Evolutionary conservation across 2,329 filamentous ascomycete genomes (phyloP), one percentile per base, ranked within the genome.

Genomic region (Chaetomium sp.): DNA sequence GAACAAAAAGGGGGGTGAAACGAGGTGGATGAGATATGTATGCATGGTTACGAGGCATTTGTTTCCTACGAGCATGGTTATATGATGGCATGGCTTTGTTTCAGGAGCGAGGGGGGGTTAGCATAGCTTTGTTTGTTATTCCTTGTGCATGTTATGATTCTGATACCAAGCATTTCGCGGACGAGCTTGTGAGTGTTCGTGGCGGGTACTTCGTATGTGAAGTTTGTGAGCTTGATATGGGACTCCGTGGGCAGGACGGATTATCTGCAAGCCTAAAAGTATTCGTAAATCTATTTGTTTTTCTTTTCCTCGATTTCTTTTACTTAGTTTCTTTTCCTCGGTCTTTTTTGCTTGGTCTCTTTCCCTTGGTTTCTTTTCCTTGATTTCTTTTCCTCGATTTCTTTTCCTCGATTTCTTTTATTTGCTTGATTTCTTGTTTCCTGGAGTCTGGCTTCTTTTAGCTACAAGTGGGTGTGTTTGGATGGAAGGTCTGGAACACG

Each of bases 131-230:
- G 27, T n/a, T 27, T 42, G 13, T 35, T 5, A 4, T 16, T 19
- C 35, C 16, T 38, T 38, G n/a, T 42, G 35, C 35, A 42, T 42
- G 21, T 47, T 10, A 23, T 58, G 56, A 49, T 49, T 33, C 23
- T 58, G 56, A 58, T 58, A 58, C 56, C 42, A n/a, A n/a, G n/a
- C n/a, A 58, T 49, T 49, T 25, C 38, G 42, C 27, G 27, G 23
- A 56, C 21, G 7, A 49, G 33, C 9, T 19, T 13, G 16, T 42
- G 35, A 19, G 27, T 3, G 6, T 3, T 29, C 6, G 27, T n/a
- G 27, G 27, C 27, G 6, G 27, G 27, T 29, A n/a, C n/a, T n/a
- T n/a, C n/a, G n/a, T n/a, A n/a, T n/a, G n/a, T n/a, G n/a, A n/a
- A n/a, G n/a, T n/a, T n/a, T n/a, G n/a, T n/a, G n/a, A n/a, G n/a